Evolutionary conservation across 2,329 filamentous ascomycete genomes (phyloP).

Genomic region (Fusarium mundagurra): DNA sequence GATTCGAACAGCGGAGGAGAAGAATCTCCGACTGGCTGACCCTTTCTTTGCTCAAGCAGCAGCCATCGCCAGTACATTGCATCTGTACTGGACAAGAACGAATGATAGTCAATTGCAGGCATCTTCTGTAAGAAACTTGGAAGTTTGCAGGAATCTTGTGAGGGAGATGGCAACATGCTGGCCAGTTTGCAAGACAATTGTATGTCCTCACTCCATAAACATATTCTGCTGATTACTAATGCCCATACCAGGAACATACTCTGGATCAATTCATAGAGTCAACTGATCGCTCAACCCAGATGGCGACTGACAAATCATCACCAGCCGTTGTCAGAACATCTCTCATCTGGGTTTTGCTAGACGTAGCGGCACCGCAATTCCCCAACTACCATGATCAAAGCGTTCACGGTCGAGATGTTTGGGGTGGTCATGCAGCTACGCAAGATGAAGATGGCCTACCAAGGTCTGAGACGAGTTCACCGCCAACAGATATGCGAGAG

Average conservation of each 20-base stretch:
- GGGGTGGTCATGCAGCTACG: background rate
- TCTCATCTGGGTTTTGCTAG: constrained; percentile 19
- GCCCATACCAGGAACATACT: background rate
- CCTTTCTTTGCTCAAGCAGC: constrained; percentile 30
- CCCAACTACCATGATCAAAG: constrained; percentile 6
- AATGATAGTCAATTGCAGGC: background rate
- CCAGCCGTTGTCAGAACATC: constrained; percentile 3
- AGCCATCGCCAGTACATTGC: constrained; percentile 12
- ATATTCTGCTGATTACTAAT: background rate
- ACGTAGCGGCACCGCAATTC: constrained; percentile 24
- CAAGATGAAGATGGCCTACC: background rate
- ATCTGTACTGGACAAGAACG: constrained; percentile 8
- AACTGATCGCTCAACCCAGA: rapidly evolving
- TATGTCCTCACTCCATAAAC: background rate
- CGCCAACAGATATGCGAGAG: constrained; percentile 21
- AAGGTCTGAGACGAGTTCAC: background rate
- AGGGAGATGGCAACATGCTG: constrained; percentile 16
- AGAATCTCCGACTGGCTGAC: constrained; percentile 7
- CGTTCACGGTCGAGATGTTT: background rate
- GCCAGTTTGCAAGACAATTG: constrained; percentile 23
- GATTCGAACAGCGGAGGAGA: constrained; percentile 12
- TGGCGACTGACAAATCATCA: background rate
- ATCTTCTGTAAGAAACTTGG: background rate
- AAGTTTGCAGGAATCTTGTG: constrained; percentile 17
- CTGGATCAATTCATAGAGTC: constrained; percentile 20